Evolutionary conservation across 2,329 filamentous ascomycete genomes (phyloP).

Genomic region (Xylaria sp.): DNA sequence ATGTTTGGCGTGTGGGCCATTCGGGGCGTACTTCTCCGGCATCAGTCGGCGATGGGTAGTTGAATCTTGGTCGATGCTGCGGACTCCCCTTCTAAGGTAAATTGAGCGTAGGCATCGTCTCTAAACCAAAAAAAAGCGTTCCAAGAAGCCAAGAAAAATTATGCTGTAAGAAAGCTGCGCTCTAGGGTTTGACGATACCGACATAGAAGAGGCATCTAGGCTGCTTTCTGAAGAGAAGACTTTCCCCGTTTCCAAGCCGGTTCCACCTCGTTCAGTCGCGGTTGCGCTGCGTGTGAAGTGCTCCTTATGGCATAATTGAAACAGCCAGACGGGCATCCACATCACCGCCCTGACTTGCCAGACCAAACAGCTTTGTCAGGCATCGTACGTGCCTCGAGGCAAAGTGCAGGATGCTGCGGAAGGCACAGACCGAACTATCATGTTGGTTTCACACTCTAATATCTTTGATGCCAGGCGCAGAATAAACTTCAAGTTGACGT

Average conservation of each 20-base stretch:
- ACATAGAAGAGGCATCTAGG: conserved; percentile 28
- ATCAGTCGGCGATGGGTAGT: conserved; percentile 43
- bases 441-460: conserved; percentile 61
- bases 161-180: conserved; percentile 47
- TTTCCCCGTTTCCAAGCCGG: conserved; percentile 26
- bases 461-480: conserved; percentile 83
- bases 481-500: conserved; percentile 83
- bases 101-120: conserved; percentile 58
- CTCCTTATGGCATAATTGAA: conserved; percentile 1
- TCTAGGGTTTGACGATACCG: conserved; percentile 38
- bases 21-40: conserved; percentile 43
- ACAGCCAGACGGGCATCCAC: neutral
- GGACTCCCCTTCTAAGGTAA: conserved; percentile 58
- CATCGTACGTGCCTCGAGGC: neutral
- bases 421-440: conserved; percentile 14
- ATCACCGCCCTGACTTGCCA: conserved; percentile 3
- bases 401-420: conserved; percentile 2
- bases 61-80: conserved; percentile 53
- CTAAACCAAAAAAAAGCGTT: conserved; percentile 53
- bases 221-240: conserved; percentile 26
- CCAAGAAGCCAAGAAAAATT: conserved; percentile 48
- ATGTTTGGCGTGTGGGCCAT: conserved; percentile 49
- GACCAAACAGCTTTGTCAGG: neutral
- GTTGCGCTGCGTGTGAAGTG: conserved; percentile 4
- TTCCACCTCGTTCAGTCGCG: conserved; percentile 6